Evolutionary conservation across 2,329 filamentous ascomycete genomes (phyloP).

Genomic region (Acephala macrosclerotiorum): DNA sequence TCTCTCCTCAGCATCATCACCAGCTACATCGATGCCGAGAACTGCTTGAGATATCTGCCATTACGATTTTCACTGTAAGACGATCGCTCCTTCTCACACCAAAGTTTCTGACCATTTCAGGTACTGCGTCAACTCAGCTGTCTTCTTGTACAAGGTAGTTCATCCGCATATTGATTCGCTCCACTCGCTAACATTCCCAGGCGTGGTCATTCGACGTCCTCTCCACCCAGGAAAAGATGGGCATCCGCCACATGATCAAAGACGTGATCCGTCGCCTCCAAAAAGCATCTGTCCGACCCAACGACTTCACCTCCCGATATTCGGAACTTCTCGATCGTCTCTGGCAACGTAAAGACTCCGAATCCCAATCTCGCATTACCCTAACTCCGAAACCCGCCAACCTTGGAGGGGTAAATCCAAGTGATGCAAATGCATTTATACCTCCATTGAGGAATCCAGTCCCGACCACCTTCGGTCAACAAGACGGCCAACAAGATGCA

Average conservation of each 20-base stretch:
- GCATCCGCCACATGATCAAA: constrained; percentile 63
- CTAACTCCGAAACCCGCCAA: constrained; percentile 11
- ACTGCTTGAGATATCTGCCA: constrained; percentile 66
- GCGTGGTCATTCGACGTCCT: constrained; percentile 66
- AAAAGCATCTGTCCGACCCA: constrained; percentile 62
- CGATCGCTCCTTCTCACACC: background rate
- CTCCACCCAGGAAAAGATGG: constrained; percentile 59
- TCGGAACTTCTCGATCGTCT: constrained; percentile 64
- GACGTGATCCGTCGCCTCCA: constrained; percentile 64
- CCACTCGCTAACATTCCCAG: constrained; percentile 40
- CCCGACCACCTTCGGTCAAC: constrained; percentile 46
- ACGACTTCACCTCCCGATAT: constrained; percentile 67
- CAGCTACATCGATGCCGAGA: constrained; percentile 63
- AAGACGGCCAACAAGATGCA: constrained; percentile 56
- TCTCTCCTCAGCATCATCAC: constrained; percentile 66
- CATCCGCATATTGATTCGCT: background rate
- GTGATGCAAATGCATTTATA: constrained; percentile 9
- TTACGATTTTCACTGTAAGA: constrained; percentile 65
- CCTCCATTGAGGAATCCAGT: constrained; percentile 5
- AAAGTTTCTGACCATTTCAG: constrained; percentile 31
- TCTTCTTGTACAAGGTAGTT: constrained; percentile 67
- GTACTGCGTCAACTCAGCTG: constrained; percentile 65
- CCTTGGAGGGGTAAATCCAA: background rate
- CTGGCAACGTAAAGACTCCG: constrained; percentile 50
- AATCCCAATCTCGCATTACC: constrained; percentile 37